phyloP scores from a whole-genome alignment of 768 basidiomycete species.

The Rhodotorula paludigena region DNA sequence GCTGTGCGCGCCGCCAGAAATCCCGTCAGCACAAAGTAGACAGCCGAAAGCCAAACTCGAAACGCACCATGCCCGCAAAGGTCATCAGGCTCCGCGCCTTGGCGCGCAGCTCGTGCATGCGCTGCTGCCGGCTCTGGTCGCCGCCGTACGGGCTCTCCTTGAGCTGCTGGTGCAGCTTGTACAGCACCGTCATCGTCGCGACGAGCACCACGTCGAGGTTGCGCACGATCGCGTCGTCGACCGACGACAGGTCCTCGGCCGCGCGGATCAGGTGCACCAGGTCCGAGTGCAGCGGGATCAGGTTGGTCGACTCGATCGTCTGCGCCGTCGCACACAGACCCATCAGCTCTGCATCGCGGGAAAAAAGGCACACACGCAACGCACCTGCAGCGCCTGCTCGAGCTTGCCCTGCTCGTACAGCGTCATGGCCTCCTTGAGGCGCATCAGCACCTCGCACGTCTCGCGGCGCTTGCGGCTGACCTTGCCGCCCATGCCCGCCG shows the following conservation, averaged over 20 bases:
- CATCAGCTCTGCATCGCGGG: too few relatives aligned
- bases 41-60: neutral
- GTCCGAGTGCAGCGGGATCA: slow-evolving; percentile 71
- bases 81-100: slow-evolving; percentile 82
- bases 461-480: slow-evolving; percentile 61
- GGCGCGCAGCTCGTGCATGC: slow-evolving; percentile 62
- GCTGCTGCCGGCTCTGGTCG: slow-evolving; percentile 72
- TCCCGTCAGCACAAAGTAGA: neutral
- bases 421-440: slow-evolving; percentile 73
- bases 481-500: slow-evolving; percentile 58
- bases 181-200: slow-evolving; percentile 86
- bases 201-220: slow-evolving; percentile 84
- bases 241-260: slow-evolving; percentile 84
- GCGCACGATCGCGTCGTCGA: slow-evolving; percentile 74
- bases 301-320: slow-evolving; percentile 76
- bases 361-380: slow-evolving; percentile 41
- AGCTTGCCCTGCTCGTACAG: slow-evolving; percentile 65
- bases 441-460: slow-evolving; percentile 57
- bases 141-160: slow-evolving; percentile 63
- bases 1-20: slow-evolving; percentile 26
- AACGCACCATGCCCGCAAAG: slow-evolving; percentile 56
- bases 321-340: slow-evolving; percentile 45
- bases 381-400: slow-evolving; percentile 76
- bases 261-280: slow-evolving; percentile 75
- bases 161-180: slow-evolving; percentile 68